phyloP scores from a whole-genome alignment of 805 yeast genomes.

The Kazachstania martiniae region DNA sequence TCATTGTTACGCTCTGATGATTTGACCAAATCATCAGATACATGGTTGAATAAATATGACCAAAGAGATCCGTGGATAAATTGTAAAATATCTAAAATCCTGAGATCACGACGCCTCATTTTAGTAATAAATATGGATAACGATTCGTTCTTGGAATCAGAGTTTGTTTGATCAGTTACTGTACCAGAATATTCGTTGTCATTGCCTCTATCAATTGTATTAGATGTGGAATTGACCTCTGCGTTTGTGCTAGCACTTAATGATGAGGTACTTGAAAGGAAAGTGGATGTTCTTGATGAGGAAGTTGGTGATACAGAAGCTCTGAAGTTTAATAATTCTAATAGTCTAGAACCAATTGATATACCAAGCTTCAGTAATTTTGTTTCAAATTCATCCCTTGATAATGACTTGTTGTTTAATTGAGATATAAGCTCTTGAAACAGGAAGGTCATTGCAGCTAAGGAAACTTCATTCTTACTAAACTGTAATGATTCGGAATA shows the following conservation, averaged over 20 bases:
- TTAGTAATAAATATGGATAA: constrained; percentile 14
- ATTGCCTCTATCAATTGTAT: neutral
- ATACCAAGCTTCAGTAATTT: constrained; percentile 65
- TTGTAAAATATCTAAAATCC: constrained; percentile 57
- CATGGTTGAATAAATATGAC: constrained; percentile 63
- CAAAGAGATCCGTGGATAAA: constrained; percentile 67
- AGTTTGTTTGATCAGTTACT: constrained; percentile 1
- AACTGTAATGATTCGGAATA: constrained; percentile 19
- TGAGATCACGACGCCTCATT: constrained; percentile 42
- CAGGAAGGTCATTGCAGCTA: constrained; percentile 57
- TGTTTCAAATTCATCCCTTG: constrained; percentile 52
- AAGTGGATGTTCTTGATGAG: constrained; percentile 11
- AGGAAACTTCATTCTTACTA: constrained; percentile 41
- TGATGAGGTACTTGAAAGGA: constrained; percentile 6
- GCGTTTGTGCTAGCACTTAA: neutral
- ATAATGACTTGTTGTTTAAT: constrained; percentile 47
- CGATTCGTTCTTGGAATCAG: constrained; percentile 9
- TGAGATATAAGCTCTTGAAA: constrained; percentile 63
- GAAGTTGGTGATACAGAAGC: constrained; percentile 18
- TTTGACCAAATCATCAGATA: constrained; percentile 68
- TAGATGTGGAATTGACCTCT: neutral
- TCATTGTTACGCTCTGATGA: constrained; percentile 55
- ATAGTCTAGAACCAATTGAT: constrained; percentile 56
- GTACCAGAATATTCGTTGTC: constrained; percentile 1
- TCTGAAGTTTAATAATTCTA: constrained; percentile 42